Percentiles rank a stretch among this genome's conserved stretches.
Evolutionary conservation across 129 eudicot genomes (phyloP).

Genomic region (Flaveria bidentis): DNA sequence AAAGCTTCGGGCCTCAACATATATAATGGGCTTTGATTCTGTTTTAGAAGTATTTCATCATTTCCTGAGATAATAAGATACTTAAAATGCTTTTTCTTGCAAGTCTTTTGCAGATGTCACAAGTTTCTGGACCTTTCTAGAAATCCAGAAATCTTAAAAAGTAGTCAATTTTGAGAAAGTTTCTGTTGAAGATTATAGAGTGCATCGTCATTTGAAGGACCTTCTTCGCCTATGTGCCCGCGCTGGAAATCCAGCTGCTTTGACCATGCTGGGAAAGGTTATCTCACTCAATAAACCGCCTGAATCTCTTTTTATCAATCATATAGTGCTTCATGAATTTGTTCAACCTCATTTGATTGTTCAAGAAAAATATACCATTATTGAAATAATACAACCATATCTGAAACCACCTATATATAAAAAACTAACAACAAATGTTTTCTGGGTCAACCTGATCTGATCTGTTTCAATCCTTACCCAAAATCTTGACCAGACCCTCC

Average conservation of each 20-base stretch:
- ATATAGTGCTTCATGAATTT: too few species aligned
- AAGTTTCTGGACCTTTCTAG: slow-evolving; percentile 1
- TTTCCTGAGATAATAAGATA: neutral
- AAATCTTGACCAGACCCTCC: neutral
- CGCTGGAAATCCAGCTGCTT: slow-evolving; percentile 25
- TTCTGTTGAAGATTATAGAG: too few species aligned
- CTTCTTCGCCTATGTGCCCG: slow-evolving; percentile 27
- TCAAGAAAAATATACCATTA: neutral
- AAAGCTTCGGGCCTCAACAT: neutral
- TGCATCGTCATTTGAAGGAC: too few species aligned
- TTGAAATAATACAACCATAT: neutral
- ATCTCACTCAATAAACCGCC: too few species aligned
- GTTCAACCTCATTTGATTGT: neutral
- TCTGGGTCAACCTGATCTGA: neutral
- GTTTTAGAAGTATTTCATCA: neutral
- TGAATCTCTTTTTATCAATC: too few species aligned
- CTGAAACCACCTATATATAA: neutral
- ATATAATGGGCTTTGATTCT: slow-evolving; percentile 3
- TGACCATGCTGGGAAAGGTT: slow-evolving; percentile 29
- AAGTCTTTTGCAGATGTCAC: slow-evolving; percentile 18
- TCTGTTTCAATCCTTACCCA: neutral
- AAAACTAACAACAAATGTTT: neutral
- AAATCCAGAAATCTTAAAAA: slow-evolving; percentile 3
- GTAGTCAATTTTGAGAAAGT: slow-evolving; percentile 10
- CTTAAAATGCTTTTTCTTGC: neutral